These are phyloP conservation scores for Claviceps sp. DNA, from an alignment of 2,329 filamentous ascomycete genomes.

Conservation along the genomic window DNA sequence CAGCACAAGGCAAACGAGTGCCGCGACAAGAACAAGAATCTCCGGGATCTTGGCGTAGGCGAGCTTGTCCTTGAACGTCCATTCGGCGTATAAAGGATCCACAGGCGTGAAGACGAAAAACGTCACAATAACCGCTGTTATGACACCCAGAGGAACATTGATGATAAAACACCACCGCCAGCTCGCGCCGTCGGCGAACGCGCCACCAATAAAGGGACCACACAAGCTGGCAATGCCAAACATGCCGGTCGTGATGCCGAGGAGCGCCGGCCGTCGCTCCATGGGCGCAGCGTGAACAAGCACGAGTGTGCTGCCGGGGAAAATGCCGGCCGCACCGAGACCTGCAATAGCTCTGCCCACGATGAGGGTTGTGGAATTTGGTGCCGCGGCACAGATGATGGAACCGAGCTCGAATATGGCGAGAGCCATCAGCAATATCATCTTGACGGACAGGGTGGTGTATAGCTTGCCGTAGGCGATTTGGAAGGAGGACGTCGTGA, in stretches of 20 bases:
- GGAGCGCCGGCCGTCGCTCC: conserved; percentile 5
- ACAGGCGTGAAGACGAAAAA: conserved; percentile 21
- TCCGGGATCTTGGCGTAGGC: conserved; percentile 16
- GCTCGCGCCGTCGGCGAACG: conserved; percentile 11
- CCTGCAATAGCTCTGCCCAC: conserved; percentile 33
- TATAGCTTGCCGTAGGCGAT: background rate
- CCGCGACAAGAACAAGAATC: conserved; percentile 17
- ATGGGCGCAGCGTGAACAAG: conserved; percentile 23
- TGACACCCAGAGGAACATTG: conserved; percentile 15
- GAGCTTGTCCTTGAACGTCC: background rate
- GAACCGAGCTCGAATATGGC: conserved; percentile 41
- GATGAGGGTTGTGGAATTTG: conserved; percentile 26
- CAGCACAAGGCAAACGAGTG: conserved; percentile 32
- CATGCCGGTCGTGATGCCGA: background rate
- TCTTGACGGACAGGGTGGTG: background rate
- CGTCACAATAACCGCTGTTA: conserved; percentile 9
- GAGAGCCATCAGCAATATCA: conserved; percentile 29
- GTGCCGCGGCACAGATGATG: conserved; percentile 30
- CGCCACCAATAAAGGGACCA: background rate
- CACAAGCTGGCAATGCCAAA: background rate
- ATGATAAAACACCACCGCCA: conserved; percentile 20
- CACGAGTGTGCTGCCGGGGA: conserved; percentile 29
- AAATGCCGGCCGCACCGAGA: conserved; percentile 29
- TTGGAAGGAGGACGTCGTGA: background rate
- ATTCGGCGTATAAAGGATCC: background rate